Evolutionary conservation across 106 monocot species (phyloP).

Genomic region (Cymbidium sinense): DNA sequence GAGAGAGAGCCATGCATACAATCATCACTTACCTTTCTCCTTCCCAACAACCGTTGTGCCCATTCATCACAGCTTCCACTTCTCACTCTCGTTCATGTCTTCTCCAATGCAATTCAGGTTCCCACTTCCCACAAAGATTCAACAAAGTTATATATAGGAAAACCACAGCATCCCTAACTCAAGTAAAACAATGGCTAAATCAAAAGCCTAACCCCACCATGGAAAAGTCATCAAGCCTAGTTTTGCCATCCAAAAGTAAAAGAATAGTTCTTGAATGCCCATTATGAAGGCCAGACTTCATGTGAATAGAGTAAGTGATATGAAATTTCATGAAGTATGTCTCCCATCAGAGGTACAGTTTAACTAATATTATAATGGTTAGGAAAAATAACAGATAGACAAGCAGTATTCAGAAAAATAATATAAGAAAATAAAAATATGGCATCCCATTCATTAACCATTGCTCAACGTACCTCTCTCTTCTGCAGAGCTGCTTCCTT

Average conservation of each 20-base stretch:
- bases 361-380: neutral
- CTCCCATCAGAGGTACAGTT: neutral
- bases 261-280: neutral
- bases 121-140: neutral
- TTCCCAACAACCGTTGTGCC: neutral
- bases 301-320: no score
- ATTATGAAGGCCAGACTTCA: neutral
- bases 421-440: neutral
- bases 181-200: neutral
- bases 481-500: constrained; percentile 76
- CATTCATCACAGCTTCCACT: neutral
- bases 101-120: neutral
- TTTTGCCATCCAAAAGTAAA: no score
- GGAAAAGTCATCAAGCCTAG: neutral
- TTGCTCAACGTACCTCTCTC: constrained; percentile 54
- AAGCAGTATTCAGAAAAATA: neutral
- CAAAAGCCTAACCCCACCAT: neutral
- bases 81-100: neutral
- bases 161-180: neutral
- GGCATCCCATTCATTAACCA: neutral
- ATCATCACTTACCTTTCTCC: neutral
- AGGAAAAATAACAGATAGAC: neutral
- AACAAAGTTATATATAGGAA: neutral
- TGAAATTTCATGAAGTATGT: neutral
- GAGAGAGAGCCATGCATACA: neutral